Evolutionary conservation across 192 early-diverging fungal genomes (phyloP), one percentile per base, ranked within the genome.

Genomic region (Coemansia erecta): DNA sequence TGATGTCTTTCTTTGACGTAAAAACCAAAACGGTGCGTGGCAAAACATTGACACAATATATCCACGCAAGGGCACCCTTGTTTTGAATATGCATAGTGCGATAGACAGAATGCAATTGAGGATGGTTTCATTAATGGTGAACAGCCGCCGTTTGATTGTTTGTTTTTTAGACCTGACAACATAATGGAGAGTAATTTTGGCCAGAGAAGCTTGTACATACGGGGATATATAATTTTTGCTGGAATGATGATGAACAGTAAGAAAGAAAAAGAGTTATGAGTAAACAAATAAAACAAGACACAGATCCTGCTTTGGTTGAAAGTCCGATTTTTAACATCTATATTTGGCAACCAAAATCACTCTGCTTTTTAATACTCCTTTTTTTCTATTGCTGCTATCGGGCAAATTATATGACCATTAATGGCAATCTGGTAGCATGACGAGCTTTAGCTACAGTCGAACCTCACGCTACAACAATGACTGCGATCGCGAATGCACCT

Each of bases 401-500:
- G 12, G 2, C 14, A n/a, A 43, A 13, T 4, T 17, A 17, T 43
- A 17, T 43, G 42, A 5, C 3, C 42, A 43, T n/a, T 43, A 43
- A 2, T 17, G 17, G 17, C 42, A 43, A 43, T 43, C 42, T 43
- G 13, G 17, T n/a, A 17, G 42, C 42, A 43, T 43, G 17, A 13
- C 28, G 28, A 31, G 28, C 15, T 48, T 48, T 22, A 48, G 18
- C 47, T 48, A 22, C 42, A 44, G 4, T 15, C 42, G 3, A 10
- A 31, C 28, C 28, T 31, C 47, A 17, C 46, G 31, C 18, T 45
- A 35, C 46, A 35, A 45, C 46, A 37, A 21, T 13, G 59, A 65
- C 58, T 65, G 59, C 31, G 69, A 72, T 53, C 58, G 69, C 33
- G 63, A 72, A 33, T 72, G 69, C 41, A 72, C 62, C 24, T 72